Evolutionary conservation across 768 basidiomycete genomes (phyloP).

Genomic region (Zangia roseola): DNA sequence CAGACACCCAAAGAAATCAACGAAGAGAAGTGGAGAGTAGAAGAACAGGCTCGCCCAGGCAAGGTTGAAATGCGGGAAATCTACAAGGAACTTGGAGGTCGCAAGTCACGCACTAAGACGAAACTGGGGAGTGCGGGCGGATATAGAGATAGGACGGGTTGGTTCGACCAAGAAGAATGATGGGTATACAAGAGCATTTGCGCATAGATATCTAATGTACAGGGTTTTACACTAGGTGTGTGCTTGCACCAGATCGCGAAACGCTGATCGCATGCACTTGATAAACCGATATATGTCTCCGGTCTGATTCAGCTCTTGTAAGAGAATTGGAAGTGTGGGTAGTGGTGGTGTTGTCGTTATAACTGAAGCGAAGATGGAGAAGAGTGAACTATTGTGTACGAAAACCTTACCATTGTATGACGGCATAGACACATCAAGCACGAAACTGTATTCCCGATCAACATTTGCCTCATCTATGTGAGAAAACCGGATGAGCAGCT

Average conservation of each 20-base stretch:
- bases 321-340: constrained; percentile 61
- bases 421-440: constrained; percentile 66
- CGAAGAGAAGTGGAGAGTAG: constrained; percentile 70
- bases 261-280: constrained; percentile 58
- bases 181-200: background rate
- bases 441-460: constrained; percentile 66
- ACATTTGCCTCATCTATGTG: constrained; percentile 57
- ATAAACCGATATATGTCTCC: constrained; percentile 73
- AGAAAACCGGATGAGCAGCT: constrained; percentile 71
- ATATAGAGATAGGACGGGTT: constrained; percentile 77
- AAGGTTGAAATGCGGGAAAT: constrained; percentile 87
- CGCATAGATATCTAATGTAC: background rate
- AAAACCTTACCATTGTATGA: constrained; percentile 60
- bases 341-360: constrained; percentile 76
- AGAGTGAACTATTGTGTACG: background rate
- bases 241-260: constrained; percentile 29
- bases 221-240: constrained; percentile 1
- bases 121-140: constrained; percentile 67
- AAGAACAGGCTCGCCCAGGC: constrained; percentile 55
- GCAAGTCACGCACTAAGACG: constrained; percentile 73
- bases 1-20: constrained; percentile 77
- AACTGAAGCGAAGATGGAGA: constrained; percentile 42
- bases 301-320: constrained; percentile 70
- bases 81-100: constrained; percentile 88
- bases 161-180: constrained; percentile 45